Conservation (phyloP, 805 yeast genomes). For the Saturnispora gosingensis region DNA sequence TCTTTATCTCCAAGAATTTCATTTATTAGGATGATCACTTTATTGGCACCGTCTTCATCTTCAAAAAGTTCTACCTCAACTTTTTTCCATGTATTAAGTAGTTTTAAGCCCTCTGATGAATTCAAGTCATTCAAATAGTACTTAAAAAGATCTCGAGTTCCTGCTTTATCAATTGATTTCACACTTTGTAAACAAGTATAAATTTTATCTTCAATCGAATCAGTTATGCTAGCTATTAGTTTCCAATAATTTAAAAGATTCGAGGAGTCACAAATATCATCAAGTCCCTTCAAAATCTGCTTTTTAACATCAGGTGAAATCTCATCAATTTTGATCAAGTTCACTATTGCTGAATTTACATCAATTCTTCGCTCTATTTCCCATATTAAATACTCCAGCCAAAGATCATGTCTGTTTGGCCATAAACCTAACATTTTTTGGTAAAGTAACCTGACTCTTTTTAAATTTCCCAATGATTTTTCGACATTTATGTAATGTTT, state of each 20-base stretch:
- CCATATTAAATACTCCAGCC: slow-evolving; percentile 53
- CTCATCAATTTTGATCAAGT: neutral
- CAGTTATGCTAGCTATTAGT: neutral
- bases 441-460: slow-evolving; percentile 64
- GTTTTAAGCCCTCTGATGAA: neutral
- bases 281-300: neutral
- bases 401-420: slow-evolving; percentile 33
- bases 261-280: neutral
- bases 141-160: slow-evolving; percentile 47
- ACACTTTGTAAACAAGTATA: slow-evolving; percentile 1
- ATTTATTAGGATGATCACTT: slow-evolving; percentile 7
- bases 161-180: neutral
- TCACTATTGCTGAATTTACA: neutral
- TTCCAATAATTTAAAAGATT: neutral
- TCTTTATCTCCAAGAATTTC: slow-evolving; percentile 2
- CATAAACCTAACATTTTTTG: slow-evolving; percentile 51
- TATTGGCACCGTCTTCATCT: slow-evolving; percentile 28
- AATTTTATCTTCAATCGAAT: neutral
- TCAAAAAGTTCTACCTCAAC: slow-evolving; percentile 37
- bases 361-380: neutral
- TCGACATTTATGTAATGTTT: slow-evolving; percentile 62
- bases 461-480: slow-evolving; percentile 62
- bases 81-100: slow-evolving; percentile 13
- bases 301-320: neutral
- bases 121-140: slow-evolving; percentile 37